phyloP scores from a whole-genome alignment of 164 flowering plant species.

The Macadamia tetraphylla region DNA sequence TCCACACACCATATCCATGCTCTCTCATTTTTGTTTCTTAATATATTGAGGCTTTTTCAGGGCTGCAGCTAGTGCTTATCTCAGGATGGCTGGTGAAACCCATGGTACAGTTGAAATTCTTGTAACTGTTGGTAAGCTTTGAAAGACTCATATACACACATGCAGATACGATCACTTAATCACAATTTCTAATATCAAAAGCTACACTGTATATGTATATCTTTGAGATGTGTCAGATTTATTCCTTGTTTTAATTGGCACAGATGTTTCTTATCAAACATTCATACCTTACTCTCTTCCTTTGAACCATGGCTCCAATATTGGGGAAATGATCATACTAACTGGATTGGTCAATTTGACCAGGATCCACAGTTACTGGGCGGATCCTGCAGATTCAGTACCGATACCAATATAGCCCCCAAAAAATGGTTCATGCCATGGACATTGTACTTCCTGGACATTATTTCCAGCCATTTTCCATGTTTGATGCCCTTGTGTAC shows the following conservation, averaged over 20 bases:
- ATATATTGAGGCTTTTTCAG: constrained; percentile 30
- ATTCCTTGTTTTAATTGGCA: no score
- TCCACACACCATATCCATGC: background rate
- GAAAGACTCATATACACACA: background rate
- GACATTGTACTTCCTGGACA: background rate
- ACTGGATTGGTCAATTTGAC: no score
- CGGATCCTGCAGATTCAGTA: no score
- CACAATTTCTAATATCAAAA: background rate
- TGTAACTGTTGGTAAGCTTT: constrained; percentile 68
- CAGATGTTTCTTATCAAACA: no score
- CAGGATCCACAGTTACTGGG: no score
- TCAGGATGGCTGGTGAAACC: constrained; percentile 65
- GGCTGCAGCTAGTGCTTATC: constrained; percentile 73
- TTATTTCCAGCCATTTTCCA: background rate
- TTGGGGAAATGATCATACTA: no score
- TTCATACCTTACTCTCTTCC: no score
- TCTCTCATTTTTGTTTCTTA: constrained; percentile 1
- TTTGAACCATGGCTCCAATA: no score
- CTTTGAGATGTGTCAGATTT: no score
- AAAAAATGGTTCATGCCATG: no score
- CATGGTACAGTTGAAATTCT: constrained; percentile 78
- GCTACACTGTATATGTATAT: background rate
- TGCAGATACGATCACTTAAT: background rate
- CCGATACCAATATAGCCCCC: no score
- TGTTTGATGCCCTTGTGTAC: background rate